phyloP scores from a whole-genome alignment of 1,139 yeast genomes.

The Hansenula anomala region DNA sequence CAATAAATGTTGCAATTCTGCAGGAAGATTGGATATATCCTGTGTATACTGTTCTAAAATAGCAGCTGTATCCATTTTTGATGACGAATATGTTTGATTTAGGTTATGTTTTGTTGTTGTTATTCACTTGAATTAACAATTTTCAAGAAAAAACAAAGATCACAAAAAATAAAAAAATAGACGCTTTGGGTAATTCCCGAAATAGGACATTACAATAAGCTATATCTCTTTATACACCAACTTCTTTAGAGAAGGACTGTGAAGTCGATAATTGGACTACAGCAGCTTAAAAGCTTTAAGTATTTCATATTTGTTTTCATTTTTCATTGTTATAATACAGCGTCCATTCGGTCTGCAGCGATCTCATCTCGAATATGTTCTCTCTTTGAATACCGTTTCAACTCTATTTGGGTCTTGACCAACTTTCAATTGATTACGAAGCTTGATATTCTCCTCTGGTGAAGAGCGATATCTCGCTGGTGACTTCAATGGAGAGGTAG shows the following conservation, averaged over 20 bases:
- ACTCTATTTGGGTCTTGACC: background rate
- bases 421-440: constrained; percentile 1
- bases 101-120: background rate
- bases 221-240: background rate
- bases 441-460: background rate
- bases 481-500: background rate
- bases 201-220: too few species aligned
- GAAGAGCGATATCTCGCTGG: too few species aligned
- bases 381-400: background rate
- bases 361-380: background rate
- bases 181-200: too few species aligned
- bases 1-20: constrained; percentile 75
- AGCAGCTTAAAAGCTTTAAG: too few species aligned
- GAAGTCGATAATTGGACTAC: too few species aligned
- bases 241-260: too few species aligned
- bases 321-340: too few species aligned
- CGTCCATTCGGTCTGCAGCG: too few species aligned
- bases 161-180: too few species aligned
- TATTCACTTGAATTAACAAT: too few species aligned
- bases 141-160: too few species aligned
- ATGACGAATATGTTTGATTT: background rate
- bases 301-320: too few species aligned
- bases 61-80: constrained; percentile 64
- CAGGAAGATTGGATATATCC: constrained; percentile 81
- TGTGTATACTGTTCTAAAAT: constrained; percentile 72